phyloP scores from a whole-genome alignment of 345 rosid genomes.

The Triadica sebifera region DNA sequence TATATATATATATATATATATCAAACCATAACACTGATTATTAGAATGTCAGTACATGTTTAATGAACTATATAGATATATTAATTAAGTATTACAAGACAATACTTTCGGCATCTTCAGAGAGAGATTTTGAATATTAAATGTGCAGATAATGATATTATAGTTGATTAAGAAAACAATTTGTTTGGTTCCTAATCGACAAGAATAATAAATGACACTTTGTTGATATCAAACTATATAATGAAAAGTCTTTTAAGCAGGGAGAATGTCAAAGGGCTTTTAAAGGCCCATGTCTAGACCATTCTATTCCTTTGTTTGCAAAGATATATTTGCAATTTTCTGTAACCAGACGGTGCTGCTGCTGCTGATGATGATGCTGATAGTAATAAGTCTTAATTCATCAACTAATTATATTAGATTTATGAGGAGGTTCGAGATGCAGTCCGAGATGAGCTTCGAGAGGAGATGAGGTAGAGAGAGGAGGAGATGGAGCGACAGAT shows the following conservation, averaged over 20 bases:
- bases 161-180: neutral
- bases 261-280: slow-evolving; percentile 19
- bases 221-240: neutral
- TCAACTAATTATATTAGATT: neutral
- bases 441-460: too few relatives aligned
- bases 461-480: too few relatives aligned
- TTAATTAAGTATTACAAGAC: neutral
- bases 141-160: neutral
- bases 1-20: neutral
- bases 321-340: neutral
- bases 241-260: neutral
- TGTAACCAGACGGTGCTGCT: neutral
- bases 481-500: too few relatives aligned
- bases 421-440: too few relatives aligned
- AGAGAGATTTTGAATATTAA: slow-evolving; percentile 1
- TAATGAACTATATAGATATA: slow-evolving; percentile 20
- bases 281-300: neutral
- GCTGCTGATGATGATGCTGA: too few relatives aligned
- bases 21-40: neutral
- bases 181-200: slow-evolving; percentile 1
- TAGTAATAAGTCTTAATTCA: neutral
- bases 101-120: slow-evolving; percentile 33
- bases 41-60: slow-evolving; percentile 26
- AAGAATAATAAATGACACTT: neutral
- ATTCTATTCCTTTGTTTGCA: neutral